Conservation (phyloP, 2,329 filamentous ascomycete species). For the Gyromitra esculenta region DNA sequence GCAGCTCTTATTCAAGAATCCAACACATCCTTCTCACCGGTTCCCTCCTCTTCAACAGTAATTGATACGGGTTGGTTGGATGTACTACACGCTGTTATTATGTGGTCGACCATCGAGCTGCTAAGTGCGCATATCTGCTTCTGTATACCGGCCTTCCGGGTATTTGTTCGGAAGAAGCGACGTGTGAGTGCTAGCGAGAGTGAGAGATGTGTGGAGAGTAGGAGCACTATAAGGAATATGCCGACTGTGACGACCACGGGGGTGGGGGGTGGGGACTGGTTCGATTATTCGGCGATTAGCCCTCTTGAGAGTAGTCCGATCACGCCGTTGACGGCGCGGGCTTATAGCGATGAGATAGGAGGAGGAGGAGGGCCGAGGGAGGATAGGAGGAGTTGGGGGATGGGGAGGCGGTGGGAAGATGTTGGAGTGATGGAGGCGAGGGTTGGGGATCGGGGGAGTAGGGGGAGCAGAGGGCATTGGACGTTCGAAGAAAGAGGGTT, state of each 20-base stretch:
- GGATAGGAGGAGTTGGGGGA: slow-evolving; percentile 33
- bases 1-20: slow-evolving; percentile 22
- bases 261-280: slow-evolving; percentile 43
- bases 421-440: slow-evolving; percentile 19
- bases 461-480: neutral
- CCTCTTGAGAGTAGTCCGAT: slow-evolving; percentile 30
- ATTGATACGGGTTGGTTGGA: slow-evolving; percentile 22
- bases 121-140: slow-evolving; percentile 43
- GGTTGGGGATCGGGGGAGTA: neutral
- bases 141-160: slow-evolving; percentile 50
- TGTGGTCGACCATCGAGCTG: slow-evolving; percentile 49
- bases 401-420: slow-evolving; percentile 18
- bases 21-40: slow-evolving; percentile 9
- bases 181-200: slow-evolving; percentile 13
- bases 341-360: slow-evolving; percentile 4
- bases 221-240: slow-evolving; percentile 28
- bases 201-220: slow-evolving; percentile 35
- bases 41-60: neutral
- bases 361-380: slow-evolving; percentile 9
- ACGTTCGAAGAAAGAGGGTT: slow-evolving; percentile 2
- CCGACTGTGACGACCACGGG: slow-evolving; percentile 5
- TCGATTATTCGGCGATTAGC: slow-evolving; percentile 42
- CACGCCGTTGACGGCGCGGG: slow-evolving; percentile 27
- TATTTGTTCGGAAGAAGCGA: slow-evolving; percentile 42
- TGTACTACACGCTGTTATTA: slow-evolving; percentile 26